Base-by-base conservation (phyloP, 2,329 filamentous ascomycete species). In the Sporothrix brunneoviolacea region DNA sequence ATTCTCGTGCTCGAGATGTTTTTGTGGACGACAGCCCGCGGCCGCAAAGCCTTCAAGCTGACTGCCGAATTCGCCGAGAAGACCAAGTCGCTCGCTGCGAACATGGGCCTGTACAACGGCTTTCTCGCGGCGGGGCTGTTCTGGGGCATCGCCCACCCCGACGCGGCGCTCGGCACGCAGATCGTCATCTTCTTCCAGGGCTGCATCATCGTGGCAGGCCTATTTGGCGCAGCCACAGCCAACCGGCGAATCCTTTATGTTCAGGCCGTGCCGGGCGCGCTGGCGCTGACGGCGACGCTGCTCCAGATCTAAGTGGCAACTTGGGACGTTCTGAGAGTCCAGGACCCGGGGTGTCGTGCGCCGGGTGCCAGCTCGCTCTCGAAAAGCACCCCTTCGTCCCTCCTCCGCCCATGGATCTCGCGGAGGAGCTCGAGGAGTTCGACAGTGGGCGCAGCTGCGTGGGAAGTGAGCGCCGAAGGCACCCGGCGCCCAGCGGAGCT, bases 21-120 rank as follows among this genome's bases (percentile, higher is more conserved):
- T 54, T 64, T 76, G 48, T 77, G 73, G 73, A 73, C 67, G 2
- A 69, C 64, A 0, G 70, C 72, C 2, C 65, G 64, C 24, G 74
- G 73, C 33, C 67, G 64, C 54, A 70, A 68, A 56, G 59, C 71
- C 2, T 77, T 77, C 61, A 60, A 61, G 27, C 63, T 74, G 32
- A 68, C 63, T 0, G 58, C 68, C n/a, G 68, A 73, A 5, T 74
- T 72, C 50, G 74, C 74, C 6, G 59, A 68, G 35, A 58, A 72
- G 60, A 74, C 71, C 4, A 68, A 66, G 54, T 57, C 52, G 4
- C 62, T 77, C 32, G 74, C 71, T 41, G 70, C 70, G 47, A 77
- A 76, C 60, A 73, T 76, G 58, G 74, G 74, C 18, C 64, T 77
- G 6, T 77, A 77, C 63, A 77, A 77, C 58, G 73, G 74, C 37